phyloP scores from a whole-genome alignment of 805 yeast genomes.

The Barnettozyma wickerhamii region DNA sequence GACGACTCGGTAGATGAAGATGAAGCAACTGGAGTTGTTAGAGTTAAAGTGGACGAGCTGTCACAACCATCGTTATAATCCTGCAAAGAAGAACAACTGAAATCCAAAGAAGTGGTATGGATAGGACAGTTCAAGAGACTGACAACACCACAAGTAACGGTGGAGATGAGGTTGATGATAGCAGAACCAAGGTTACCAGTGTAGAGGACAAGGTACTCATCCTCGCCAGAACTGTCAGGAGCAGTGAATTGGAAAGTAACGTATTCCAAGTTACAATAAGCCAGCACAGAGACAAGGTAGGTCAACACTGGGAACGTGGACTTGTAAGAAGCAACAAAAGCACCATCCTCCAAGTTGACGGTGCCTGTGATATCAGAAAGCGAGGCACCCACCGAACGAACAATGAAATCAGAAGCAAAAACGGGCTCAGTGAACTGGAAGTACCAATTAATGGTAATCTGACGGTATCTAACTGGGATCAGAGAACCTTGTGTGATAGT shows the following conservation, averaged over 20 bases:
- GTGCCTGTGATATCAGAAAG: conserved; percentile 8
- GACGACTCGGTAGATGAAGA: neutral
- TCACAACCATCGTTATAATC: neutral
- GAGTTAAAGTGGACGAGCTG: neutral
- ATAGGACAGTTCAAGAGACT: conserved; percentile 7
- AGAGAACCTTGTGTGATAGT: conserved; percentile 1
- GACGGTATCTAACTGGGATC: conserved; percentile 1
- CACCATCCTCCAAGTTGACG: conserved; percentile 16
- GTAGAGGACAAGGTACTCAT: conserved; percentile 12
- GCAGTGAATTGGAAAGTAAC: conserved; percentile 10
- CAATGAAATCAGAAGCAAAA: conserved; percentile 11
- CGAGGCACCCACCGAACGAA: conserved; percentile 4
- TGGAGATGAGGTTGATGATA: conserved; percentile 2
- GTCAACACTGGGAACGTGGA: conserved; percentile 4
- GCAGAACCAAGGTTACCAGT: conserved; percentile 15
- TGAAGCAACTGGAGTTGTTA: neutral
- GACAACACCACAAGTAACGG: conserved; percentile 7
- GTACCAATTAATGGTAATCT: conserved; percentile 11
- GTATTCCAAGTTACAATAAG: conserved; percentile 12
- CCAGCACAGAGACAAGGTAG: conserved; percentile 1
- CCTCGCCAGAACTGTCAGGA: conserved; percentile 3
- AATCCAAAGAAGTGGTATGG: conserved; percentile 7
- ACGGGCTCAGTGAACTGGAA: conserved; percentile 11
- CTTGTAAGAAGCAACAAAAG: conserved; percentile 10
- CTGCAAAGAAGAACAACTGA: neutral